These are phyloP conservation scores for Breynia disticha DNA, from an alignment of 441 rosid species.

Conservation along the genomic window DNA sequence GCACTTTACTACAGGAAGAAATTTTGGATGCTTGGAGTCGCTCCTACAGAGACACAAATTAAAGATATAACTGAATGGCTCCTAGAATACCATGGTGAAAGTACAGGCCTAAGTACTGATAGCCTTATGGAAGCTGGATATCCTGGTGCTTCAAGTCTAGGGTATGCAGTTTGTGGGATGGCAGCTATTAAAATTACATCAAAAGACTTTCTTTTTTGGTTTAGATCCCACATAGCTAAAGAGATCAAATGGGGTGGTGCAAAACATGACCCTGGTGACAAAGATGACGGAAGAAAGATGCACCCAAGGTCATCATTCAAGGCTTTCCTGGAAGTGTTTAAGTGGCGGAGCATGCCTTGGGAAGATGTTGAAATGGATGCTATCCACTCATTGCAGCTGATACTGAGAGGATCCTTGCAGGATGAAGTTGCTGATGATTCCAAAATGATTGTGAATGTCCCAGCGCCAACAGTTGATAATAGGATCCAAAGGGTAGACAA, in stretches of 20 bases:
- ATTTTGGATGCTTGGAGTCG: constrained; percentile 59
- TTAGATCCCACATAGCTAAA: constrained; percentile 68
- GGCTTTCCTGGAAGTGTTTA: constrained; percentile 74
- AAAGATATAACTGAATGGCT: constrained; percentile 62
- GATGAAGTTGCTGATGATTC: constrained; percentile 38
- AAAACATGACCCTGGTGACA: constrained; percentile 59
- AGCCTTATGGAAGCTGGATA: constrained; percentile 85
- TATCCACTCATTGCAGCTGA: constrained; percentile 76
- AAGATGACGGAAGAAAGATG: constrained; percentile 67
- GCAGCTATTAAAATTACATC: constrained; percentile 50
- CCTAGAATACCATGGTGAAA: constrained; percentile 45
- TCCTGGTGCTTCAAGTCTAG: constrained; percentile 55
- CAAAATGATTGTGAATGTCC: constrained; percentile 37
- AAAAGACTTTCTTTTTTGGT: constrained; percentile 78
- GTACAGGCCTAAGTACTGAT: constrained; percentile 66
- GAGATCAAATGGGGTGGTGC: constrained; percentile 92
- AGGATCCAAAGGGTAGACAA: constrained; percentile 49
- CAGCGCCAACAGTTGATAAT: constrained; percentile 31
- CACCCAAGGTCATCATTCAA: constrained; percentile 87
- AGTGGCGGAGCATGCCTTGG: constrained; percentile 65
- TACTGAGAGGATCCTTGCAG: constrained; percentile 58
- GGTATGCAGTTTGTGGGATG: constrained; percentile 72
- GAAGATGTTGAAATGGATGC: constrained; percentile 87
- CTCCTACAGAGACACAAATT: constrained; percentile 66
- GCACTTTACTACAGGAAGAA: constrained; percentile 53